Conservation (phyloP, 176 grass and related monocot genomes). For the Musa itinerans region DNA sequence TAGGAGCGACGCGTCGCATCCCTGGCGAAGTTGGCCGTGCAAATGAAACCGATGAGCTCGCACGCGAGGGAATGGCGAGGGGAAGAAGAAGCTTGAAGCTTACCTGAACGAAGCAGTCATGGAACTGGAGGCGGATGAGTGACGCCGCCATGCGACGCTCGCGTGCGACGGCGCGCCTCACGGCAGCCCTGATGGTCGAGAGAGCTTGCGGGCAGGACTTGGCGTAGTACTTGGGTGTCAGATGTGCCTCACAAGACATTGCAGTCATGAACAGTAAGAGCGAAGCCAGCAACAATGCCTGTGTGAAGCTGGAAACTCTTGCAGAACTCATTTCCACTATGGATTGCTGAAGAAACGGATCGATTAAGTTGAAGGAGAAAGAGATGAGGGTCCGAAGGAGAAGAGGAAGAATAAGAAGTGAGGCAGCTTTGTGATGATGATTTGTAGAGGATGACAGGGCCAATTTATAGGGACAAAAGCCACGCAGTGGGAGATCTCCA, state of each 20-base stretch:
- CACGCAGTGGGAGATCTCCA: no score
- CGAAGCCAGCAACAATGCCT: background rate
- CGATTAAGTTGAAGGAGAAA: no score
- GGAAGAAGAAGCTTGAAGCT: background rate
- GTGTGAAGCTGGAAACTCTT: no score
- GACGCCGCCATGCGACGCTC: conserved; percentile 17
- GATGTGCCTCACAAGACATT: background rate
- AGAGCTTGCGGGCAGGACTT: conserved; percentile 1
- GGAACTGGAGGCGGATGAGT: conserved; percentile 16
- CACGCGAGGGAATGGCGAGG: background rate
- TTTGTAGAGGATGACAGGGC: no score
- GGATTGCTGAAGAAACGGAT: no score
- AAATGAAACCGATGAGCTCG: background rate
- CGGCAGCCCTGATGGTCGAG: background rate
- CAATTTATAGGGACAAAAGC: no score
- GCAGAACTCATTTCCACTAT: no score
- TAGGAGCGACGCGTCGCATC: conserved; percentile 72
- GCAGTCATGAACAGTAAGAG: background rate
- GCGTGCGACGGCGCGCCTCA: background rate
- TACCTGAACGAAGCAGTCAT: conserved; percentile 18
- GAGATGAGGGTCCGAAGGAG: no score
- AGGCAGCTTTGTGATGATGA: no score
- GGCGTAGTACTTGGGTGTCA: background rate
- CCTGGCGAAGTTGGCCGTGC: conserved; percentile 16
- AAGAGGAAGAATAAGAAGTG: no score